phyloP scores from a whole-genome alignment of 371 early-diverging fungal species.

The Coemansia sp. region DNA sequence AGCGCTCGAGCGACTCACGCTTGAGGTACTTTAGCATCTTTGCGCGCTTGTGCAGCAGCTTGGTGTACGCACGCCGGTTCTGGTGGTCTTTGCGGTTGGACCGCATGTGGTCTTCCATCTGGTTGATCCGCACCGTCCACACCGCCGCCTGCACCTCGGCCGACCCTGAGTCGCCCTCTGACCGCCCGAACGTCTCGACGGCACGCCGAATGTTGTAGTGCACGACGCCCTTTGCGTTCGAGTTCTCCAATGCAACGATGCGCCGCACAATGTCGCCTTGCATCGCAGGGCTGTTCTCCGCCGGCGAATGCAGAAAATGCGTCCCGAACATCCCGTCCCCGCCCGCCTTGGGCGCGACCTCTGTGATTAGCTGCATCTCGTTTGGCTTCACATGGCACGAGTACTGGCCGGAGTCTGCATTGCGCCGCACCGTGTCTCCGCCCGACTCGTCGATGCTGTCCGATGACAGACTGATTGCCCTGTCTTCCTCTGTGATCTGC shows the following conservation, averaged over 20 bases:
- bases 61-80: constrained; percentile 78
- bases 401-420: constrained; percentile 33
- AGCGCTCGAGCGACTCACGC: constrained; percentile 68
- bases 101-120: constrained; percentile 76
- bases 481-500: constrained; percentile 44
- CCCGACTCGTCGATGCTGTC: background rate
- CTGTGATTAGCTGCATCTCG: constrained; percentile 60
- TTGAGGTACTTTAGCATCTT: constrained; percentile 88
- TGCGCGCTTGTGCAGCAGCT: constrained; percentile 78
- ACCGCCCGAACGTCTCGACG: constrained; percentile 75
- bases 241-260: constrained; percentile 76
- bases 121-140: constrained; percentile 86
- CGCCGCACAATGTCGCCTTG: constrained; percentile 72
- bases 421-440: constrained; percentile 12
- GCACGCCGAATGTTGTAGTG: constrained; percentile 76
- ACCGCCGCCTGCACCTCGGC: constrained; percentile 95
- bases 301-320: constrained; percentile 34
- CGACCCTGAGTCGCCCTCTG: constrained; percentile 84
- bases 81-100: constrained; percentile 83
- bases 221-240: constrained; percentile 69
- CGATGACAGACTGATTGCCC: constrained; percentile 20
- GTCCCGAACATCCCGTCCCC: constrained; percentile 32
- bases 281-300: constrained; percentile 20
- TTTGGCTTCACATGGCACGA: constrained; percentile 30
- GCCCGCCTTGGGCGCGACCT: constrained; percentile 62